Evolutionary conservation across 2,329 filamentous ascomycete species (phyloP).

Genomic region (Paraphaeosphaeria sporulosa): DNA sequence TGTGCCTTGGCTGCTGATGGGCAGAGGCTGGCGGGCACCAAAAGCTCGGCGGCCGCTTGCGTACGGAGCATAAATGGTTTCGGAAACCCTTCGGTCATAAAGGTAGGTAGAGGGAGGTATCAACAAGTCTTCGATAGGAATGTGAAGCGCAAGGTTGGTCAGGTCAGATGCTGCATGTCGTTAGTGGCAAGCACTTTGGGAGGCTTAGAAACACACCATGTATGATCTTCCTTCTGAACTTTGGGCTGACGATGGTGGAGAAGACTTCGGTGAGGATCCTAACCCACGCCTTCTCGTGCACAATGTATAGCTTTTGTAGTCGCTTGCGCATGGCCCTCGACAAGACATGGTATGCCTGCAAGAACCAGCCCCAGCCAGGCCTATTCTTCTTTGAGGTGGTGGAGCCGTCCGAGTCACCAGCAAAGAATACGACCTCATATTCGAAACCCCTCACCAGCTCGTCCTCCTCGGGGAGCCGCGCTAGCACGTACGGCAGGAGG

Average conservation of each 20-base stretch:
- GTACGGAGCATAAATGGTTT: conserved; percentile 57
- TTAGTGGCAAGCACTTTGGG: conserved; percentile 20
- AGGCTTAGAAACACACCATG: conserved; percentile 49
- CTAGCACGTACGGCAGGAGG: conserved; percentile 63
- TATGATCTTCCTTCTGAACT: conserved; percentile 65
- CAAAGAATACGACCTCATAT: conserved; percentile 66
- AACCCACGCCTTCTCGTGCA: conserved; percentile 65
- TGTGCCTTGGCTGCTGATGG: conserved; percentile 53
- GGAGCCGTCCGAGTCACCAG: conserved; percentile 59
- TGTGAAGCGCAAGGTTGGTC: conserved; percentile 57
- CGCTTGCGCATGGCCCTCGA: conserved; percentile 63
- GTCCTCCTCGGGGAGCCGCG: conserved; percentile 62
- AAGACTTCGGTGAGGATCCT: conserved; percentile 64
- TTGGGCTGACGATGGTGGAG: conserved; percentile 64
- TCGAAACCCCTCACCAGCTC: conserved; percentile 61
- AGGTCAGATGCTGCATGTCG: conserved; percentile 55
- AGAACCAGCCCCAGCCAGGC: conserved; percentile 64
- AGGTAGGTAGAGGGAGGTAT: conserved; percentile 64
- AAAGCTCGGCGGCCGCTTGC: conserved; percentile 57
- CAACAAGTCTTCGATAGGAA: conserved; percentile 61
- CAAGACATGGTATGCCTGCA: conserved; percentile 65
- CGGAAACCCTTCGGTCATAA: conserved; percentile 59
- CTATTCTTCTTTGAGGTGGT: conserved; percentile 56
- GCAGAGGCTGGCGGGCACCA: conserved; percentile 57
- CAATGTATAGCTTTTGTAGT: conserved; percentile 64